Evolutionary conservation across 495 filamentous ascomycete species (phyloP), one percentile per base, ranked within the genome.

Genomic region (Parachaetomium inaequale): DNA sequence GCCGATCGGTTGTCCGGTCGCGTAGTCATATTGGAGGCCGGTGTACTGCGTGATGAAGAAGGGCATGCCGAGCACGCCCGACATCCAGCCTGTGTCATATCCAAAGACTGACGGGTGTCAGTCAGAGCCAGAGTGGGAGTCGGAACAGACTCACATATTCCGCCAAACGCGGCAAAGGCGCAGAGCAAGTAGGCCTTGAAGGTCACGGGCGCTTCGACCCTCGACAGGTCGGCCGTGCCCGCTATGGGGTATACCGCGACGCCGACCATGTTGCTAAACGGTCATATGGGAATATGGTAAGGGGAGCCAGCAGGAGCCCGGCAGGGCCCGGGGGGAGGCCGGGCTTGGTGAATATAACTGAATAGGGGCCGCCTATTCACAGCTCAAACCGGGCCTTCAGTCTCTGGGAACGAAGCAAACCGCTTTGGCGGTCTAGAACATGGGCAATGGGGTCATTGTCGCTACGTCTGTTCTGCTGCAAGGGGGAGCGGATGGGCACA

Each of bases 31-130:
- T 59, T 82, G 82, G 15, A 82, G 81, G 6, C 85, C 91, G 15
- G 87, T 84, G 72, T 92, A 93, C 31, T 82, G 70, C 6, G 79
- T 67, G 63, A 81, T 78, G 70, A 84, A 82, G 70, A 74, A 74
- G 40, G 74, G 63, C 79, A 84, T 84, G 52, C 71, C 84, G 43
- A 83, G 65, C 46, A 86, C 82, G 23, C 84, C 84, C 58, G 73
- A 78, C 72, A 88, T 87, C 74, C 84, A 87, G 28, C 85, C 85
- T n/a, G 81, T 81, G 63, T 88, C 85, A 67, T 84, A 87, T 36
- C 84, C 84, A 72, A 86, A 87, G 75, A 86, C 71, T 74, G 57
- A 6, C 2, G 10, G 5, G 1, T 26, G 64, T 66, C 52, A 63
- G 62, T 46, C 42, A 17, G 1, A 15, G n/a, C 2, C 38, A 26